Percentiles rank a stretch among this genome's conserved stretches.
phyloP scores from a whole-genome alignment of 2,329 filamentous ascomycete genomes.

The Thelonectria discophora region DNA sequence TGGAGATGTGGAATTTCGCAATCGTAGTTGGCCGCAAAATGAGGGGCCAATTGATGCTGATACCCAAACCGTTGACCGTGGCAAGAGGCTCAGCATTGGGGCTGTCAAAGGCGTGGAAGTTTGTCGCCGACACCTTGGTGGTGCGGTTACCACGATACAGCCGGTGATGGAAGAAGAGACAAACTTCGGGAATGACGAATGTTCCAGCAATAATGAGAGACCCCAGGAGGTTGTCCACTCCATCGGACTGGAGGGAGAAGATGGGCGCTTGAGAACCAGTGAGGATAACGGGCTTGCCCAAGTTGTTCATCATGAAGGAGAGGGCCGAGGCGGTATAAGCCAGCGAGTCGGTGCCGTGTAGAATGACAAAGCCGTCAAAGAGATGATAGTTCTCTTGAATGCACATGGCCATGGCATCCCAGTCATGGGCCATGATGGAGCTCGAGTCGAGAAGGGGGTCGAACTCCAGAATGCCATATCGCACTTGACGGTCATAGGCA shows the following conservation, averaged over 20 bases:
- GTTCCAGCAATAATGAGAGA: constrained; percentile 91
- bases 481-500: constrained; percentile 80
- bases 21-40: constrained; percentile 79
- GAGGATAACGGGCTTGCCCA: constrained; percentile 90
- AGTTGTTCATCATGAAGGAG: constrained; percentile 90
- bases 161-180: constrained; percentile 92
- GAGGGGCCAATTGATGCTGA: constrained; percentile 82
- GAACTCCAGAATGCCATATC: constrained; percentile 88
- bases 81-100: constrained; percentile 88
- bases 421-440: constrained; percentile 86
- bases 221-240: constrained; percentile 87
- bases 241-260: constrained; percentile 89
- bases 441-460: constrained; percentile 86
- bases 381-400: constrained; percentile 85
- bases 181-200: constrained; percentile 92
- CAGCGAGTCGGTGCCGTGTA: constrained; percentile 90
- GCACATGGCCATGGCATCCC: constrained; percentile 84
- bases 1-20: constrained; percentile 77
- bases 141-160: constrained; percentile 89
- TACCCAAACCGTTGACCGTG: constrained; percentile 80
- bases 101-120: constrained; percentile 86
- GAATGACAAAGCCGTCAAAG: constrained; percentile 90
- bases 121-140: constrained; percentile 86
- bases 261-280: constrained; percentile 88
- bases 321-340: constrained; percentile 90